These are phyloP conservation scores for Umbelopsis ramanniana DNA, from an alignment of 192 early-diverging fungal genomes.

Conservation along the genomic window DNA sequence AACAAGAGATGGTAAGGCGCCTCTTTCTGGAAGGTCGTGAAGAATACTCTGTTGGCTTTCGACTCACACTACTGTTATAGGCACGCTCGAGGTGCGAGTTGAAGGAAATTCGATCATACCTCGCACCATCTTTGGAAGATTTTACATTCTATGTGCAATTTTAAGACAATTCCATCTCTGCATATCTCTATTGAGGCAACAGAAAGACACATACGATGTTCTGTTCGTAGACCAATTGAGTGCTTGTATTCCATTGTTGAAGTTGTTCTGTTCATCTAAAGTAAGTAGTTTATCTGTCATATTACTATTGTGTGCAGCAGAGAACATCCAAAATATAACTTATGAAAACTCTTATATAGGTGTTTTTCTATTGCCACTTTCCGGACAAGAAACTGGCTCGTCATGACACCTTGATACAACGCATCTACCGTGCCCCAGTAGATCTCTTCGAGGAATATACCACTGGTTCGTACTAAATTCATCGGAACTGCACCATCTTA, in stretches of 20 bases:
- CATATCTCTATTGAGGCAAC: slow-evolving; percentile 48
- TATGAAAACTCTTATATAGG: slow-evolving; percentile 40
- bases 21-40: neutral
- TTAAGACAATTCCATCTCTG: slow-evolving; percentile 75
- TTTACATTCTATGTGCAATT: slow-evolving; percentile 84
- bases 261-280: slow-evolving; percentile 61
- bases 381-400: slow-evolving; percentile 85
- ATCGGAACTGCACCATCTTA: no score
- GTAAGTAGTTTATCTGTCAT: slow-evolving; percentile 35
- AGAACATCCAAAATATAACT: neutral
- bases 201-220: slow-evolving; percentile 66
- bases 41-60: neutral
- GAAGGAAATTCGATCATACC: slow-evolving; percentile 77
- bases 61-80: slow-evolving; percentile 39
- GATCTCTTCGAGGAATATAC: slow-evolving; percentile 87
- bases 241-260: slow-evolving; percentile 80
- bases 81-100: slow-evolving; percentile 77
- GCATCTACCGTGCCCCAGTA: slow-evolving; percentile 79
- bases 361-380: slow-evolving; percentile 97
- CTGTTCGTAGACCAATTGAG: slow-evolving; percentile 90
- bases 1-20: slow-evolving; percentile 73
- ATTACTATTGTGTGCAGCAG: neutral
- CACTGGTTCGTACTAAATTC: slow-evolving; percentile 54
- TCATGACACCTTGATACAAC: slow-evolving; percentile 63
- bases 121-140: slow-evolving; percentile 66